Conservation (phyloP, 208 protist genomes). For the Trypanosoma theileri region DNA sequence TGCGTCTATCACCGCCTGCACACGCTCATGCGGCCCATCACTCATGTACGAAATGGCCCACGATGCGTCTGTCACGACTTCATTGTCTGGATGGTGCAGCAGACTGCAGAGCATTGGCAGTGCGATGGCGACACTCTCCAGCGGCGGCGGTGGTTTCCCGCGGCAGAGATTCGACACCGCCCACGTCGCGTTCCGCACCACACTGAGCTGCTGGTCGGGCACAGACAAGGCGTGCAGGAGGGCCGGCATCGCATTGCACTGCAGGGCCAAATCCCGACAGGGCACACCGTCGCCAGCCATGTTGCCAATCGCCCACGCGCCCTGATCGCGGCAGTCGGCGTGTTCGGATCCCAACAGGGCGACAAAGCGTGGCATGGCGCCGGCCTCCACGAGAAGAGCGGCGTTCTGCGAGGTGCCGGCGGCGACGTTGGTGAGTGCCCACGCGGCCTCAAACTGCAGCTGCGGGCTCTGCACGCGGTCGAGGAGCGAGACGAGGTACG, state of each 20-base stretch:
- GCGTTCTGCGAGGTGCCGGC: slow-evolving; percentile 97
- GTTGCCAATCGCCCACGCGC: slow-evolving; percentile 99
- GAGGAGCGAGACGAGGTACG: slow-evolving; percentile 94
- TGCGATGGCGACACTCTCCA: slow-evolving; percentile 69
- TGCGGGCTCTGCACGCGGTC: slow-evolving; percentile 59
- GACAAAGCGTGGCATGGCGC: slow-evolving; percentile 96
- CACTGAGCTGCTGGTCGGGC: slow-evolving; percentile 54
- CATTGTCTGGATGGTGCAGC: slow-evolving; percentile 88
- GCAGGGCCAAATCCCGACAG: slow-evolving; percentile 94
- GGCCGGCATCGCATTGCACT: slow-evolving; percentile 63
- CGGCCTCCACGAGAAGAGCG: slow-evolving; percentile 83
- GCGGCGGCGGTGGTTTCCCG: slow-evolving; percentile 93
- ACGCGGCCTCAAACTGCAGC: slow-evolving; percentile 98
- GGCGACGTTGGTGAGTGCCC: slow-evolving; percentile 99
- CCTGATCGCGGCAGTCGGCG: slow-evolving; percentile 96
- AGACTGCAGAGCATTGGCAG: slow-evolving; percentile 90
- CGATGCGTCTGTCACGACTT: slow-evolving; percentile 95
- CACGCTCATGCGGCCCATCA: slow-evolving; percentile 94
- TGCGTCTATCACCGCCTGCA: slow-evolving; percentile 94
- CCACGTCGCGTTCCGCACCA: slow-evolving; percentile 96
- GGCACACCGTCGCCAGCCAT: slow-evolving; percentile 96
- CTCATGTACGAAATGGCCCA: slow-evolving; percentile 98
- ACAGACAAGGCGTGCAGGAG: slow-evolving; percentile 72
- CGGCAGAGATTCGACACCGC: slow-evolving; percentile 98
- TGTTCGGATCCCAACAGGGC: slow-evolving; percentile 88